Conservation (phyloP, 805 yeast species). For the Tetrapisispora namnaoensis region DNA sequence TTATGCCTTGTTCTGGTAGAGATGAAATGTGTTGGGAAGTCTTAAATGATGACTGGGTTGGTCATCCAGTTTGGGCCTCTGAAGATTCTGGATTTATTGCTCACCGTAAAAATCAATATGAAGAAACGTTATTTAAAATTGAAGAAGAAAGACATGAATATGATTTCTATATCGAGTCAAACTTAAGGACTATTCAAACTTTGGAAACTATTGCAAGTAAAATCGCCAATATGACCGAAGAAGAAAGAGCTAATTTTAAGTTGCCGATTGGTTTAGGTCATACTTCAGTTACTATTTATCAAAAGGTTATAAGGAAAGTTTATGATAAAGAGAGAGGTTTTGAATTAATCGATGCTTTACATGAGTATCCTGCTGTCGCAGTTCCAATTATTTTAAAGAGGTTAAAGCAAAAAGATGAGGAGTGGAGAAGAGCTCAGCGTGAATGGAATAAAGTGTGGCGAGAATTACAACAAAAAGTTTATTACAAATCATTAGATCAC, state of each 20-base stretch:
- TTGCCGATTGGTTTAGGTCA: conserved; percentile 92
- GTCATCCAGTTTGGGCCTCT: conserved; percentile 99
- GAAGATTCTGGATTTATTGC: conserved; percentile 98
- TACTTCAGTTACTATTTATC: conserved; percentile 82
- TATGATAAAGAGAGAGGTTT: conserved; percentile 92
- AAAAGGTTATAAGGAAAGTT: conserved; percentile 82
- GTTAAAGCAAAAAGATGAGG: conserved; percentile 95
- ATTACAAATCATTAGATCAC: conserved; percentile 88
- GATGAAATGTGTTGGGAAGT: conserved; percentile 99
- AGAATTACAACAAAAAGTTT: conserved; percentile 91
- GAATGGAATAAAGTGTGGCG: conserved; percentile 99
- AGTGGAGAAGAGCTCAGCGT: conserved; percentile 95
- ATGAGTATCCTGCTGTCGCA: conserved; percentile 90
- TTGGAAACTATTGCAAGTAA: conserved; percentile 91
- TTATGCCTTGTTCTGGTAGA: conserved; percentile 96
- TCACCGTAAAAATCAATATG: conserved; percentile 97
- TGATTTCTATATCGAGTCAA: conserved; percentile 91
- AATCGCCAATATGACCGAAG: conserved; percentile 84
- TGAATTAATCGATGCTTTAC: conserved; percentile 92
- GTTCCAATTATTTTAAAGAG: conserved; percentile 89
- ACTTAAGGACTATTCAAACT: conserved; percentile 88
- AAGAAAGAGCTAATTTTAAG: conserved; percentile 77
- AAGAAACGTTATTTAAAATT: conserved; percentile 85
- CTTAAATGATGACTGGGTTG: conserved; percentile 97
- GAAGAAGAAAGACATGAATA: conserved; percentile 98